Evolutionary conservation across 768 basidiomycete species (phyloP).

Genomic region (Boletus speciosus): DNA sequence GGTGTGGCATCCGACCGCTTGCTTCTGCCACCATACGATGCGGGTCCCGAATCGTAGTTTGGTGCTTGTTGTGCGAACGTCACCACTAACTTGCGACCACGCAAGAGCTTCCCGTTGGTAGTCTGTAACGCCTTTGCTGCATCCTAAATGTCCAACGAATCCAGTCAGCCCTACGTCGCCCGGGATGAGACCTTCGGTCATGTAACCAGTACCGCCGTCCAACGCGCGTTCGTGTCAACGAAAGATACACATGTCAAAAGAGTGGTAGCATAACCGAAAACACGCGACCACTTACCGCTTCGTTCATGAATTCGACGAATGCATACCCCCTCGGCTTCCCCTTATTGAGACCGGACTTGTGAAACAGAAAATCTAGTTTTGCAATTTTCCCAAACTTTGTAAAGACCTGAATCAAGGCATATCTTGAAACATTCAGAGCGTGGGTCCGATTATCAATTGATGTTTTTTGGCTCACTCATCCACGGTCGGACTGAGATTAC

Average conservation of each 20-base stretch:
- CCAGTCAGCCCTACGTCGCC: slow-evolving; percentile 16
- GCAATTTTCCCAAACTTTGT: slow-evolving; percentile 89
- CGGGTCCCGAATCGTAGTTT: slow-evolving; percentile 25
- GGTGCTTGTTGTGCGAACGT: slow-evolving; percentile 89
- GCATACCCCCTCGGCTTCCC: slow-evolving; percentile 96
- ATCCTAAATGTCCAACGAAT: slow-evolving; percentile 54
- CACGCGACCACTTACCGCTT: slow-evolving; percentile 61
- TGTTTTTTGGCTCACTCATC: slow-evolving; percentile 64
- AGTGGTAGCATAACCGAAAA: slow-evolving; percentile 17
- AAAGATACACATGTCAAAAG: slow-evolving; percentile 26
- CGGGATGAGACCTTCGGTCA: slow-evolving; percentile 19
- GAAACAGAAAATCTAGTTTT: slow-evolving; percentile 92
- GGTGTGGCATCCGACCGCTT: slow-evolving; percentile 61
- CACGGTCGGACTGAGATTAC: slow-evolving; percentile 82
- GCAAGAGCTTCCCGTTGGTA: slow-evolving; percentile 75
- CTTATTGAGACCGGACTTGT: slow-evolving; percentile 83
- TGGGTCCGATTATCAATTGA: neutral
- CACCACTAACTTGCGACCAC: slow-evolving; percentile 87
- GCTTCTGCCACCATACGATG: slow-evolving; percentile 35
- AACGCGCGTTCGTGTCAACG: slow-evolving; percentile 18
- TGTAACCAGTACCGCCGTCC: slow-evolving; percentile 19
- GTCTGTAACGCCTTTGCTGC: slow-evolving; percentile 71
- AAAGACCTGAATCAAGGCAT: slow-evolving; percentile 85
- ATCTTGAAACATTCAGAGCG: slow-evolving; percentile 45
- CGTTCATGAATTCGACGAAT: slow-evolving; percentile 79